Conservation (phyloP, 106 monocot genomes). For the Dendrobium catenatum region DNA sequence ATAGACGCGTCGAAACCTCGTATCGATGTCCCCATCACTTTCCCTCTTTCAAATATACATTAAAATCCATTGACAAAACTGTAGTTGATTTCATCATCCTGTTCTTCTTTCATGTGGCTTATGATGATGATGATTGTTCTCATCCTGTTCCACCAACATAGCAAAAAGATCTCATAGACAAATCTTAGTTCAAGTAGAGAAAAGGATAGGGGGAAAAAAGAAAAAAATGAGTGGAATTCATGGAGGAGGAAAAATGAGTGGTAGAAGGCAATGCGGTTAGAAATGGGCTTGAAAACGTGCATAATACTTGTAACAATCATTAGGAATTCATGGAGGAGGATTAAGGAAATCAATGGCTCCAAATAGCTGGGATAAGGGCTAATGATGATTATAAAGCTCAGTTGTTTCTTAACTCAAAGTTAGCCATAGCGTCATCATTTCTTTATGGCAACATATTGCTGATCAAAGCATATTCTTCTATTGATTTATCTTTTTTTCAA, state of each 20-base stretch:
- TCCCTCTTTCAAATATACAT: too few relatives aligned
- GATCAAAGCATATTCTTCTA: background rate
- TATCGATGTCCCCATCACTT: too few relatives aligned
- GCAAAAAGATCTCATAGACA: too few relatives aligned
- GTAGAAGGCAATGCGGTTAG: background rate
- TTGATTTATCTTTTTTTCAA: conserved; percentile 7
- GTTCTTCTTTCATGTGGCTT: too few relatives aligned
- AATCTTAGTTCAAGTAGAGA: too few relatives aligned
- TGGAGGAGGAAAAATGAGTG: background rate
- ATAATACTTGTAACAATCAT: background rate
- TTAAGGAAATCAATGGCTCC: background rate
- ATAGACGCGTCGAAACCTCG: too few relatives aligned
- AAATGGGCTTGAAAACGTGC: background rate
- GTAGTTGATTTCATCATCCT: too few relatives aligned
- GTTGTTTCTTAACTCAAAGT: background rate
- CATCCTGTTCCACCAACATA: too few relatives aligned
- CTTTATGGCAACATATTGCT: background rate
- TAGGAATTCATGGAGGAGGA: background rate
- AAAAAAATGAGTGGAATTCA: background rate
- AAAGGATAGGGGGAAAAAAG: too few relatives aligned
- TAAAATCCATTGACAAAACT: too few relatives aligned
- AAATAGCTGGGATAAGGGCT: background rate
- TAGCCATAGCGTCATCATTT: background rate
- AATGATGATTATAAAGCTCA: background rate
- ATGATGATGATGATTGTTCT: too few relatives aligned